Conservation (phyloP, 805 yeast genomes). For the Candida nonsorbophila region DNA sequence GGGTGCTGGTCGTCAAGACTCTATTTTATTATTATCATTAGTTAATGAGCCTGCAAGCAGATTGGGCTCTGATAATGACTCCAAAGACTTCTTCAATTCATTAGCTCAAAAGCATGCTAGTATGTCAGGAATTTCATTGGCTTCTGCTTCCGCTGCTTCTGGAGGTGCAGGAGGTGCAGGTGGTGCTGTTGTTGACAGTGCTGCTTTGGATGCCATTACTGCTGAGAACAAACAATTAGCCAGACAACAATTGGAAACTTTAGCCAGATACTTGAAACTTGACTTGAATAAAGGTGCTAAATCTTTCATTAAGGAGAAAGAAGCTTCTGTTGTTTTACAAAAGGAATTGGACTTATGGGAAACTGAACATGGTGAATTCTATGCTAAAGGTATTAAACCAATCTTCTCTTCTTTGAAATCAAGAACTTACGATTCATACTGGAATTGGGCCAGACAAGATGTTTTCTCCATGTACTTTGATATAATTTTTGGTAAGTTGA, state of each 20-base stretch:
- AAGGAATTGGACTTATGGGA: slow-evolving; percentile 88
- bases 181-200: slow-evolving; percentile 88
- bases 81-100: slow-evolving; percentile 82
- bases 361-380: slow-evolving; percentile 81
- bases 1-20: slow-evolving; percentile 90
- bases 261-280: slow-evolving; percentile 90
- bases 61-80: slow-evolving; percentile 81
- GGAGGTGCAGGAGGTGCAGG: slow-evolving; percentile 58
- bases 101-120: slow-evolving; percentile 83
- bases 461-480: slow-evolving; percentile 90
- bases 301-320: slow-evolving; percentile 75
- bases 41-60: slow-evolving; percentile 89
- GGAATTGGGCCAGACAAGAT: slow-evolving; percentile 99
- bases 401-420: slow-evolving; percentile 89
- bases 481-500: slow-evolving; percentile 88
- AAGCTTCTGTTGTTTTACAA: slow-evolving; percentile 78
- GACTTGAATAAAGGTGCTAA: slow-evolving; percentile 91
- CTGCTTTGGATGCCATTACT: slow-evolving; percentile 82
- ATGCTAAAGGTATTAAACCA: slow-evolving; percentile 87
- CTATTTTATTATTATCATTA: slow-evolving; percentile 76
- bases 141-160: slow-evolving; percentile 54
- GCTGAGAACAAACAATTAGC: slow-evolving; percentile 68
- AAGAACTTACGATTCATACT: slow-evolving; percentile 92
- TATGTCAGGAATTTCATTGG: slow-evolving; percentile 68
- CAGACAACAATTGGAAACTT: slow-evolving; percentile 77